These are phyloP conservation scores for Theileria annulata DNA, from an alignment of 169 alveolate species.

Conservation along the genomic window DNA sequence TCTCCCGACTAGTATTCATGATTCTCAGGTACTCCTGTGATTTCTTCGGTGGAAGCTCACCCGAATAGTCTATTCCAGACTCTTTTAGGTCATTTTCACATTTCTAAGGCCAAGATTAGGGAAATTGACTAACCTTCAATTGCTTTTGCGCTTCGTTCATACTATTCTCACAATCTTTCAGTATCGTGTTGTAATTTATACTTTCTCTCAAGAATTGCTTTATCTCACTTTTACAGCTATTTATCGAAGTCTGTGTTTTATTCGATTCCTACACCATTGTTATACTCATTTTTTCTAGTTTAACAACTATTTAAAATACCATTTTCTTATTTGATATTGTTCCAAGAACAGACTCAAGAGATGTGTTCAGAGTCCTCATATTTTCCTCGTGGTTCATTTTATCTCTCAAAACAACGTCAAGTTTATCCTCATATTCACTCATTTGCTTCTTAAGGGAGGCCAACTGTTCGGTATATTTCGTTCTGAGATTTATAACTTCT, in stretches of 20 bases:
- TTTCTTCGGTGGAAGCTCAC: conserved; percentile 36
- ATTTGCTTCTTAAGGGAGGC: conserved; percentile 17
- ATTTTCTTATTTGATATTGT: conserved; percentile 17
- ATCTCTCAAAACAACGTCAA: conserved; percentile 15
- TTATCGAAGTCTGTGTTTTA: conserved; percentile 29
- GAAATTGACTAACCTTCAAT: conserved; percentile 6
- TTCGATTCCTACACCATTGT: conserved; percentile 31
- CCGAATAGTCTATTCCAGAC: conserved; percentile 52
- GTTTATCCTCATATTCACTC: conserved; percentile 21
- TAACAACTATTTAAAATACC: not conserved
- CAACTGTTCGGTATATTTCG: conserved; percentile 30
- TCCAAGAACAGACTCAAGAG: conserved; percentile 20
- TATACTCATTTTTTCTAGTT: no score
- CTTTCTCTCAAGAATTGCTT: conserved; percentile 35
- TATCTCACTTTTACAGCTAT: conserved; percentile 34
- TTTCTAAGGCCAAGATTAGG: not conserved
- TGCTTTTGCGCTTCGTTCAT: conserved; percentile 19
- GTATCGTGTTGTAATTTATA: conserved; percentile 23
- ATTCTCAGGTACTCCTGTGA: conserved; percentile 53
- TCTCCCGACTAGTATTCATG: conserved; percentile 44
- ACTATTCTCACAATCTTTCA: conserved; percentile 34
- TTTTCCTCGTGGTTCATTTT: conserved; percentile 24
- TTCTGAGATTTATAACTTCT: not conserved
- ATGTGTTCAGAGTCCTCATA: conserved; percentile 14
- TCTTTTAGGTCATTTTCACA: conserved; percentile 38